These are phyloP conservation scores for Aspergillus sp. DNA, from an alignment of 2,329 filamentous ascomycete genomes.

Conservation along the genomic window DNA sequence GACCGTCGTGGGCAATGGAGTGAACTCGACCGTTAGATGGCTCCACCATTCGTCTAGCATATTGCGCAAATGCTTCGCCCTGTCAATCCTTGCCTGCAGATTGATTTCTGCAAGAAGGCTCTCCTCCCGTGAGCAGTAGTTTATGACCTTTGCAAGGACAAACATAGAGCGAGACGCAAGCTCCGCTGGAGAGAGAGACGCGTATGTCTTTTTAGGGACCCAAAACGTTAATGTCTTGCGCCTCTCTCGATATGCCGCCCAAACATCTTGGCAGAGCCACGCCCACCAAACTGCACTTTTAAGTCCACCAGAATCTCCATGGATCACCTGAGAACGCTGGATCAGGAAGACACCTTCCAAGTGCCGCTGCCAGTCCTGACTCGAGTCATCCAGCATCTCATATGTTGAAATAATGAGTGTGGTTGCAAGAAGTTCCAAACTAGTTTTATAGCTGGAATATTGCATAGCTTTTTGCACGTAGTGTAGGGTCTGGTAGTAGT, in stretches of 20 bases:
- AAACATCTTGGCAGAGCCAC: constrained; percentile 69
- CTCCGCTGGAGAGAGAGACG: constrained; percentile 57
- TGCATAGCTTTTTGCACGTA: constrained; percentile 65
- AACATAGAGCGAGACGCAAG: constrained; percentile 60
- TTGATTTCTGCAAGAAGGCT: constrained; percentile 23
- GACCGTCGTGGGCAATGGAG: constrained; percentile 23
- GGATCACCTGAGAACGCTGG: constrained; percentile 63
- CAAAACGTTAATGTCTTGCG: constrained; percentile 63
- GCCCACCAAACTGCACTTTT: constrained; percentile 67
- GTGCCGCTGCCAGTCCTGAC: constrained; percentile 64
- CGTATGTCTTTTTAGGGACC: constrained; percentile 56
- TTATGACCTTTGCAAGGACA: constrained; percentile 61
- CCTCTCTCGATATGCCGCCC: constrained; percentile 65
- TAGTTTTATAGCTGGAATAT: constrained; percentile 62
- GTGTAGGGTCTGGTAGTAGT: constrained; percentile 66
- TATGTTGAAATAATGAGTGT: constrained; percentile 66
- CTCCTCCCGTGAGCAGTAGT: constrained; percentile 61
- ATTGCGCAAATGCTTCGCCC: constrained; percentile 22
- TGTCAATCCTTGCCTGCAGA: constrained; percentile 20
- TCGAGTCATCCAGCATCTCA: constrained; percentile 67
- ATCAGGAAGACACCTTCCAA: constrained; percentile 70
- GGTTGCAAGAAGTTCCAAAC: constrained; percentile 62
- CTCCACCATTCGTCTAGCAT: constrained; percentile 33
- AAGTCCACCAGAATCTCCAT: constrained; percentile 62
- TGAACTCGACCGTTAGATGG: constrained; percentile 32